Evolutionary conservation across 768 basidiomycete species (phyloP).

Genomic region (Agaricus bisporus): DNA sequence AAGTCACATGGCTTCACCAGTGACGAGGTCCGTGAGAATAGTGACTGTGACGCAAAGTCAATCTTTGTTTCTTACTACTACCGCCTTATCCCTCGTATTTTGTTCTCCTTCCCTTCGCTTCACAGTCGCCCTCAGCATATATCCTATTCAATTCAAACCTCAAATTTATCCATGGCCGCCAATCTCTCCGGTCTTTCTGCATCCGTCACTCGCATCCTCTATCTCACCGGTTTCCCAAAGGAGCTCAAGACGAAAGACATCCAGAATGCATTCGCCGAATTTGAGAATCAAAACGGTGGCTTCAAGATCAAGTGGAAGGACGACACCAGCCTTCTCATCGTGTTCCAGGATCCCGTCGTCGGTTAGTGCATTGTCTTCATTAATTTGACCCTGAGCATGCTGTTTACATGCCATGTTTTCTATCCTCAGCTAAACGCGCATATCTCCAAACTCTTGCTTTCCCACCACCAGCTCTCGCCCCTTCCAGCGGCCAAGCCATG

Average conservation of each 20-base stretch:
- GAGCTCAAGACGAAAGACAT: slow-evolving; percentile 98
- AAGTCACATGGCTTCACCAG: too few relatives aligned
- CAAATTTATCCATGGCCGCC: slow-evolving; percentile 46
- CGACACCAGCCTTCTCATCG: slow-evolving; percentile 91
- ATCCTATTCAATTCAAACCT: slow-evolving; percentile 10
- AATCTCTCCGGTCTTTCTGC: slow-evolving; percentile 83
- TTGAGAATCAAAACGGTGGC: slow-evolving; percentile 80
- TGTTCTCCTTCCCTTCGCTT: slow-evolving; percentile 16
- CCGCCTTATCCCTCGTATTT: slow-evolving; percentile 11
- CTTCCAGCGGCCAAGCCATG: slow-evolving; percentile 45
- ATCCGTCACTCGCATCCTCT: slow-evolving; percentile 93
- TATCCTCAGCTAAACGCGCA: slow-evolving; percentile 77
- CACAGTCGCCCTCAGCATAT: slow-evolving; percentile 7
- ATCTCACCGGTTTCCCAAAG: slow-evolving; percentile 86
- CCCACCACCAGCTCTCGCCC: slow-evolving; percentile 66
- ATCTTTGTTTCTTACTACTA: slow-evolving; percentile 10
- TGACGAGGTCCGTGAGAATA: slow-evolving; percentile 1
- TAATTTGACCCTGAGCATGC: not conserved
- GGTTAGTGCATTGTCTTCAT: slow-evolving; percentile 52
- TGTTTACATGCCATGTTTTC: slow-evolving; percentile 5
- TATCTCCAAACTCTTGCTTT: slow-evolving; percentile 87
- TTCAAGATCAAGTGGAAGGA: slow-evolving; percentile 99
- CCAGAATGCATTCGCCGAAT: slow-evolving; percentile 84
- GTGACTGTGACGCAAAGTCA: slow-evolving; percentile 7
- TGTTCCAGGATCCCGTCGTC: slow-evolving; percentile 84